A percentile compares a stretch with the other conserved stretches of the same genome.
phyloP scores from a whole-genome alignment of 2,329 filamentous ascomycete species.

The Apiospora marii region DNA sequence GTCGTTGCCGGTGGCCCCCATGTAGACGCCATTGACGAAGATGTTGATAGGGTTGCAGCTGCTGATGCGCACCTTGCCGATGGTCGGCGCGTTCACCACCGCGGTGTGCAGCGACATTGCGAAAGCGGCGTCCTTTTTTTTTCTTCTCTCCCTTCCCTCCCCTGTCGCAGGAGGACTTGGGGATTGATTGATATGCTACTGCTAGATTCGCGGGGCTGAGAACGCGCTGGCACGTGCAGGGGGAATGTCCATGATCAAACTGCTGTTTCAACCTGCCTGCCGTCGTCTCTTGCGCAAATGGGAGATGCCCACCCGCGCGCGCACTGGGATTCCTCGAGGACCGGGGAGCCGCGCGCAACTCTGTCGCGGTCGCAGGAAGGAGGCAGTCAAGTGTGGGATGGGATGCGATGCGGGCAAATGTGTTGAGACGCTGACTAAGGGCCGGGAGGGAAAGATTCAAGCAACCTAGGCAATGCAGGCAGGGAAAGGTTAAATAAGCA shows the following conservation, averaged over 20 bases:
- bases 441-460: background rate
- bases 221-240: conserved; percentile 19
- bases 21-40: conserved; percentile 23
- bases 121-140: background rate
- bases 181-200: background rate
- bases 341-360: background rate
- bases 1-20: conserved; percentile 16
- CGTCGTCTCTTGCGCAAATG: background rate
- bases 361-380: background rate
- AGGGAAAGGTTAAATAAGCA: conserved; percentile 2
- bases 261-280: background rate
- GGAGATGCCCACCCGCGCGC: background rate
- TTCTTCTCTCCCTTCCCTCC: background rate
- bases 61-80: conserved; percentile 32
- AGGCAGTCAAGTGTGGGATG: background rate
- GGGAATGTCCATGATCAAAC: conserved; percentile 10
- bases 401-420: background rate
- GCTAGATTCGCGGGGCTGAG: conserved; percentile 16
- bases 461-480: background rate
- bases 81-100: conserved; percentile 19
- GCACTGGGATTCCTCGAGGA: background rate
- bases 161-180: background rate
- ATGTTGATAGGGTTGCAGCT: conserved; percentile 35
- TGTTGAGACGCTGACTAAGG: conserved; percentile 6
- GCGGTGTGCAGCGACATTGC: conserved; percentile 21